Base-by-base conservation (phyloP, 352 stramenopile species). In the Pythium myriotylum region DNA sequence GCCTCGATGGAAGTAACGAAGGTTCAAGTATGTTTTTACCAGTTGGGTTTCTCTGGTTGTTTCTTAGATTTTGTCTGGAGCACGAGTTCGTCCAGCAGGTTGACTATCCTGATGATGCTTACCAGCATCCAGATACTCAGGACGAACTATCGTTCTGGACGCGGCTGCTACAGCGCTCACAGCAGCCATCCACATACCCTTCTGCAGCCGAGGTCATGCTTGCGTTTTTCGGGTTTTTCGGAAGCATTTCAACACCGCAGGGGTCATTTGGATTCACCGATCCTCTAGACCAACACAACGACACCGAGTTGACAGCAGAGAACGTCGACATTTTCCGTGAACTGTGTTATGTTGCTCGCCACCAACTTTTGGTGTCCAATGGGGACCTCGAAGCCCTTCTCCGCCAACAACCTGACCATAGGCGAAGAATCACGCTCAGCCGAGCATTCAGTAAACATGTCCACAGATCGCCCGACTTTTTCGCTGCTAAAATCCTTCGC, bases 31-130 rank as follows among this genome's bases (percentile, higher is more conserved):
- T 92, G 53, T 79, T 93, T 56, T 73, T 73, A 8, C 79, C 82
- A 0, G 80, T 81, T 1, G 83, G 79, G 12, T 89, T 93, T 46
- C 81, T 89, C 52, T 91, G 84, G 84, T 43, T 93, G 9, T 91
- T 91, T 54, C 16, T 92, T 22, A 54, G 68, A 0, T 93, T 92
- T 70, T 92, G 81, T 53, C 67, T 73, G 19, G 50, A 84, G 20
- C 53, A 79, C 9, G 63, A 71, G 7, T 87, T 80, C 54, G 72
- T 93, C 0, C 22, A 75, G 10, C 60, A 43, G 22, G 76, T 91
- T 19, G 68, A 79, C 19, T 67, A 51, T 49, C 59, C 50, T 3
- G 19, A 19, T 3, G 17, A 41, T 5, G 32, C 27, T 16, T 4
- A 55, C n/a, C 7, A 29, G 13, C 39, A 26, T 9, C 20, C 55